A percentile compares a stretch with the other conserved stretches of the same genome.
Evolutionary conservation across 257 asterid genomes (phyloP).

Genomic region (Voacanga thouarsii): DNA sequence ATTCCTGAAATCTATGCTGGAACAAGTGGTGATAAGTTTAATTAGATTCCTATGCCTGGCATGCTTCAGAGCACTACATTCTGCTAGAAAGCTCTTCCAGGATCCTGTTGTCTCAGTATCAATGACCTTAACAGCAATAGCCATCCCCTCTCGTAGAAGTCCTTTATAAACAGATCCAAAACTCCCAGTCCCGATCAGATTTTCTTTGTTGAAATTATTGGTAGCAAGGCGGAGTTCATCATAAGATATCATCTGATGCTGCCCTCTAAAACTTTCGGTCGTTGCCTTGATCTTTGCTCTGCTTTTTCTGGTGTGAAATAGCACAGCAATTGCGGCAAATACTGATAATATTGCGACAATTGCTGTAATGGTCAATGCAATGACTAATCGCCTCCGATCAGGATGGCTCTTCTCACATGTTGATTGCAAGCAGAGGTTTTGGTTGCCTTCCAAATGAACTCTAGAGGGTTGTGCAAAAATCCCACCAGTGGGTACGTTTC

Average conservation of each 20-base stretch:
- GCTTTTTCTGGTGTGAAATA: conserved; percentile 25
- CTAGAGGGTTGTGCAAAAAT: conserved; percentile 36
- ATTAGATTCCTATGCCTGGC: conserved; percentile 59
- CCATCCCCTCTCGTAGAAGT: conserved; percentile 22
- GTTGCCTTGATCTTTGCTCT: conserved; percentile 2
- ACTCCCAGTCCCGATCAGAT: conserved; percentile 49
- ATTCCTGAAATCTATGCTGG: conserved; percentile 41
- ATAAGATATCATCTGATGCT: conserved; percentile 40
- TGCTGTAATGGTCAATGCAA: background rate
- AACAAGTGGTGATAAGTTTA: conserved; percentile 46
- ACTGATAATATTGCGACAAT: conserved; percentile 7
- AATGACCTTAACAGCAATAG: conserved; percentile 51
- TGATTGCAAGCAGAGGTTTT: conserved; percentile 32
- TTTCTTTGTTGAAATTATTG: conserved; percentile 36
- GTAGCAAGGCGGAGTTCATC: conserved; percentile 54
- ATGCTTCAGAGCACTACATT: conserved; percentile 47
- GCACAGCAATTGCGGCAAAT: conserved; percentile 18
- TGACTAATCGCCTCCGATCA: conserved; percentile 11
- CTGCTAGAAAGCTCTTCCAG: conserved; percentile 39
- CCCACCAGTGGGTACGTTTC: conserved; percentile 42
- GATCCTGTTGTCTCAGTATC: conserved; percentile 23
- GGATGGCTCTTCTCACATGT: conserved; percentile 12
- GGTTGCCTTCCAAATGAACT: conserved; percentile 43
- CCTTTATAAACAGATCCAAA: conserved; percentile 60
- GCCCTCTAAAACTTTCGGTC: conserved; percentile 19